Conservation (phyloP, 192 early-diverging fungal genomes). For the Spinellus fusiger region DNA sequence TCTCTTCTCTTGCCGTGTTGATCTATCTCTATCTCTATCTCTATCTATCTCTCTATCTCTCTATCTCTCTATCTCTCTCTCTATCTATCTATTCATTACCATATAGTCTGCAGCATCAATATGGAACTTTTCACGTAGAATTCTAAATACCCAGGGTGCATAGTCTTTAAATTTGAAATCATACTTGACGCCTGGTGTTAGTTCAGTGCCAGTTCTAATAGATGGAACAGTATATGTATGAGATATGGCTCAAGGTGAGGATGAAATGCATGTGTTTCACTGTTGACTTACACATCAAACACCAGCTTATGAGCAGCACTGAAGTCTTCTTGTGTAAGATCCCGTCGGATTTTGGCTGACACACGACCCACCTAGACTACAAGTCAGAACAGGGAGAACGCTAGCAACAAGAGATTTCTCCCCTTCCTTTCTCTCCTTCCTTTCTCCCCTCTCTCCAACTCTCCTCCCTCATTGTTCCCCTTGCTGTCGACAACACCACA, state of each 20-base stretch:
- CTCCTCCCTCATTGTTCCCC: too few species aligned
- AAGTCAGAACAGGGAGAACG: neutral
- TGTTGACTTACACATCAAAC: conserved; percentile 76
- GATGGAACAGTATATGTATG: neutral
- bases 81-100: conserved; percentile 42
- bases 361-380: conserved; percentile 54
- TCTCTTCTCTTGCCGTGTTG: too few species aligned
- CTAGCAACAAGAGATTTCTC: neutral
- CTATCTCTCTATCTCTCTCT: too few species aligned
- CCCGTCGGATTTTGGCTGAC: conserved; percentile 74
- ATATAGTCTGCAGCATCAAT: conserved; percentile 92
- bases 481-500: neutral
- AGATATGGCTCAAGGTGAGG: neutral
- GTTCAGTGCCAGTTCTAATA: conserved; percentile 77
- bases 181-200: conserved; percentile 87
- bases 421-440: neutral
- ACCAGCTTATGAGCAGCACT: conserved; percentile 85
- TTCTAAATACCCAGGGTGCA: conserved; percentile 93
- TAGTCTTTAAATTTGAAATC: conserved; percentile 99
- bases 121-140: conserved; percentile 79
- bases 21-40: too few species aligned
- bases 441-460: too few species aligned
- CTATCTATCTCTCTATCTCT: too few species aligned
- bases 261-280: neutral
- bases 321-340: conserved; percentile 75